phyloP scores from a whole-genome alignment of 1,284 basidiomycete genomes.

The Hemileia vastatrix region DNA sequence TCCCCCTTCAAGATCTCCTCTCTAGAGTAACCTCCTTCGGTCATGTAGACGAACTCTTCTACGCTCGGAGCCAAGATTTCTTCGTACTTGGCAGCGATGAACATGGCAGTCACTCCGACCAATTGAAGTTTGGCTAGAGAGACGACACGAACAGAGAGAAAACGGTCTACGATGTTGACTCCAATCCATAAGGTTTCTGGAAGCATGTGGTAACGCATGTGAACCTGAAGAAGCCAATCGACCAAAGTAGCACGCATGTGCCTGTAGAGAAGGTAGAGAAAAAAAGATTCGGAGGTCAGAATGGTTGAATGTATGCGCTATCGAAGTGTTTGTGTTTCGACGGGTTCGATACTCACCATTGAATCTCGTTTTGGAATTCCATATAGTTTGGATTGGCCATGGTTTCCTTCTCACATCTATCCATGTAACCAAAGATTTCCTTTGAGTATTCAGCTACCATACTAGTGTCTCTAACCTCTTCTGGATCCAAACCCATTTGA shows the following conservation, averaged over 20 bases:
- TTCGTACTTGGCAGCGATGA: slow-evolving; percentile 58
- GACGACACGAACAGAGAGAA: slow-evolving; percentile 55
- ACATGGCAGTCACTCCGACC: slow-evolving; percentile 57
- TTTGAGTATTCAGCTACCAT: slow-evolving; percentile 43
- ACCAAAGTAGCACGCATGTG: no score
- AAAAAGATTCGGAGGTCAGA: background rate
- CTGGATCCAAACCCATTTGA: slow-evolving; percentile 45
- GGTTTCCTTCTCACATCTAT: no score
- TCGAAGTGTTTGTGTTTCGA: background rate
- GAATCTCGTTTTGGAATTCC: slow-evolving; percentile 75
- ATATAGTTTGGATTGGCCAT: slow-evolving; percentile 84
- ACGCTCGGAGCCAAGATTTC: slow-evolving; percentile 78
- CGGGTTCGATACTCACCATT: slow-evolving; percentile 57
- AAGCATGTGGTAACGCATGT: slow-evolving; percentile 59
- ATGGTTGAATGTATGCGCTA: background rate
- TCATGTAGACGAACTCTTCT: slow-evolving; percentile 73
- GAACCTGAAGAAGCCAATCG: slow-evolving; percentile 56
- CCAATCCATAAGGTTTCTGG: slow-evolving; percentile 61
- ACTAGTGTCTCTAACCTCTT: slow-evolving; percentile 41
- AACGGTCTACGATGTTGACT: slow-evolving; percentile 58
- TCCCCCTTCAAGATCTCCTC: slow-evolving; percentile 86
- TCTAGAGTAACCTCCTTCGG: slow-evolving; percentile 75
- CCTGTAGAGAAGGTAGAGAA: background rate
- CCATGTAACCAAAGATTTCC: slow-evolving; percentile 43
- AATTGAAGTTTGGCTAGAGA: slow-evolving; percentile 57